A percentile compares a stretch with the other conserved stretches of the same genome.
phyloP scores from a whole-genome alignment of 345 rosid genomes.

The Carallia pectinifolia region DNA sequence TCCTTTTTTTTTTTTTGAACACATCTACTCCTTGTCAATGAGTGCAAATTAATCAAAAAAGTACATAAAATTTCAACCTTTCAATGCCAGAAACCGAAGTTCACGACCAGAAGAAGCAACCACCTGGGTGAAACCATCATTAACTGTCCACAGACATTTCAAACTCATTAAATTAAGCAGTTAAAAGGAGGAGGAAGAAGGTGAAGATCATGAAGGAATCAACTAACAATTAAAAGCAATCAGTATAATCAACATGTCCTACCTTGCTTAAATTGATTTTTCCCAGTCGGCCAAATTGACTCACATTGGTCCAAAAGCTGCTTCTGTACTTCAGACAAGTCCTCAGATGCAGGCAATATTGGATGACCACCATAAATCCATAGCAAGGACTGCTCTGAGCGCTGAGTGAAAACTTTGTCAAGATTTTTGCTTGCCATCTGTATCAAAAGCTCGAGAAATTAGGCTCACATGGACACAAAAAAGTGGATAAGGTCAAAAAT shows the following conservation, averaged over 20 bases:
- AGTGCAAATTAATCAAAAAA: not conserved
- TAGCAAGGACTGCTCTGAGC: constrained; percentile 62
- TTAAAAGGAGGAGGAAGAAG: not conserved
- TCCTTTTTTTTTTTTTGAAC: not conserved
- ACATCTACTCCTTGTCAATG: too few species aligned
- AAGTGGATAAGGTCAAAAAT: constrained; percentile 3
- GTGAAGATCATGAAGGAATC: not conserved
- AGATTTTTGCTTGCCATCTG: constrained; percentile 55
- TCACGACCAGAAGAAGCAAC: constrained; percentile 48
- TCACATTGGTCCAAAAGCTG: constrained; percentile 54
- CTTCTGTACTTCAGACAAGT: constrained; percentile 52
- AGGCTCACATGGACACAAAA: constrained; percentile 8
- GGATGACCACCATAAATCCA: constrained; percentile 98
- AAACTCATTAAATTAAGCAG: constrained; percentile 12
- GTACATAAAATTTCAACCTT: constrained; percentile 48
- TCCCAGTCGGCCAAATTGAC: constrained; percentile 55
- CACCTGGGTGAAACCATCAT: constrained; percentile 38
- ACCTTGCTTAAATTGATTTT: constrained; percentile 46
- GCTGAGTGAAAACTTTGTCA: constrained; percentile 39
- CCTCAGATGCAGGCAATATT: constrained; percentile 53
- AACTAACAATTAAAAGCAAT: not conserved
- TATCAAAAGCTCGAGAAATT: constrained; percentile 23
- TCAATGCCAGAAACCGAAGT: constrained; percentile 65
- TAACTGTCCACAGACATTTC: constrained; percentile 31
- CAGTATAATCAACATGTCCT: constrained; percentile 15